Percentiles rank a stretch among this genome's conserved stretches.
These are phyloP conservation scores for Erysimum cheiranthoides DNA, from an alignment of 345 rosid species.

Conservation along the genomic window DNA sequence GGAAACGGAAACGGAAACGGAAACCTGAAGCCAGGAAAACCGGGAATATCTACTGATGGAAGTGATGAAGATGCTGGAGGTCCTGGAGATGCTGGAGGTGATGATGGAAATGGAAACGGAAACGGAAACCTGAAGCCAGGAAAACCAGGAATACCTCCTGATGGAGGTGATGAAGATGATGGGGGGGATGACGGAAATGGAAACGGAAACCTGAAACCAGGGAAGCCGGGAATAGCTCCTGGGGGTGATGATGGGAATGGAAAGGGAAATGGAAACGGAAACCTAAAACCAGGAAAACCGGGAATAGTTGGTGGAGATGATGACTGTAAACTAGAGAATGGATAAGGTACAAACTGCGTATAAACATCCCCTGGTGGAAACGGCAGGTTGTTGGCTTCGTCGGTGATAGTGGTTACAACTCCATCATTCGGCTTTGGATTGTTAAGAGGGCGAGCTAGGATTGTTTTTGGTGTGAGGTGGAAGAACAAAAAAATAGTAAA, in stretches of 20 bases:
- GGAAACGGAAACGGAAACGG: conserved; percentile 22
- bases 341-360: conserved; percentile 29
- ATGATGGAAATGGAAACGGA: conserved; percentile 7
- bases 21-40: neutral
- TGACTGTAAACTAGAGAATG: neutral
- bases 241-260: neutral
- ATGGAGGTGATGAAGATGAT: no score
- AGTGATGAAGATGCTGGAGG: no score
- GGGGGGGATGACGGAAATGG: neutral
- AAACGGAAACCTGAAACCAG: neutral
- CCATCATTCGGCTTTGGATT: neutral
- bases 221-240: neutral
- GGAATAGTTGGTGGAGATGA: neutral
- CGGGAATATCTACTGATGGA: neutral
- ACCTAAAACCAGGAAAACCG: neutral
- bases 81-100: no score
- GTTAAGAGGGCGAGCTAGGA: neutral
- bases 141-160: neutral
- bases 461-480: neutral
- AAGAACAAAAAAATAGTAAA: neutral
- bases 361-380: no score
- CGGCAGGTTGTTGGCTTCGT: neutral
- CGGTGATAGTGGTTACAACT: neutral
- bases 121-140: neutral
- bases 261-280: neutral